Percentiles rank a stretch among this genome's conserved stretches.
phyloP scores from a whole-genome alignment of 2,329 filamentous ascomycete species.

The Sclerotinia borealis region DNA sequence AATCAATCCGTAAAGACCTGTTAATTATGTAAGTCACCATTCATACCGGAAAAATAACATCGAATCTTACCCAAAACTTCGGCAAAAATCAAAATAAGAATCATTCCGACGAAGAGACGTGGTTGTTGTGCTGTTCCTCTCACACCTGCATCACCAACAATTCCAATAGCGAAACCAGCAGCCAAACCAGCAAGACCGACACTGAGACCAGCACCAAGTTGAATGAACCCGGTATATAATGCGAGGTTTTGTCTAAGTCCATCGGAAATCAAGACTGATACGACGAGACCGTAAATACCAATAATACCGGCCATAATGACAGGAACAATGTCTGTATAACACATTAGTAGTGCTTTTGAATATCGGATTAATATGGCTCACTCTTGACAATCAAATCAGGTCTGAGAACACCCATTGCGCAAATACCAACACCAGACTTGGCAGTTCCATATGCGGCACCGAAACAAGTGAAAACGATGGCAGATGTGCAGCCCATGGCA shows the following conservation, averaged over 20 bases:
- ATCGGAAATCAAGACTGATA: constrained; percentile 81
- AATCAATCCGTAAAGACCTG: constrained; percentile 97
- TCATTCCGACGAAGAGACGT: constrained; percentile 70
- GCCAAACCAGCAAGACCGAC: constrained; percentile 79
- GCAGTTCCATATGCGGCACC: constrained; percentile 97
- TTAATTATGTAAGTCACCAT: constrained; percentile 26
- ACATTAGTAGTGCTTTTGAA: constrained; percentile 16
- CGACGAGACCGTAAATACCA: constrained; percentile 93
- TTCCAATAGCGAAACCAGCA: constrained; percentile 81
- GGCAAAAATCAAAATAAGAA: constrained; percentile 78
- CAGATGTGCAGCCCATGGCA: constrained; percentile 91
- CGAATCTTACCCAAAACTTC: constrained; percentile 67
- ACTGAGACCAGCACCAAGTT: constrained; percentile 75
- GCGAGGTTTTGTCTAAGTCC: constrained; percentile 65
- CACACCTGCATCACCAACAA: constrained; percentile 84
- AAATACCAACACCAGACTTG: constrained; percentile 98
- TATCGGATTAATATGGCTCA: constrained; percentile 45
- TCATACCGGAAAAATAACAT: background rate
- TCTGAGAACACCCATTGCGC: constrained; percentile 94
- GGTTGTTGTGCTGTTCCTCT: constrained; percentile 70
- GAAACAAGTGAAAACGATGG: constrained; percentile 94
- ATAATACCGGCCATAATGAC: constrained; percentile 99
- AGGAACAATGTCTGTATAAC: constrained; percentile 79
- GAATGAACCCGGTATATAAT: constrained; percentile 78
- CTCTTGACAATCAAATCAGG: constrained; percentile 99